Base-by-base conservation (phyloP, 257 asterid species). In the Parsonsia alboflavescens region DNA sequence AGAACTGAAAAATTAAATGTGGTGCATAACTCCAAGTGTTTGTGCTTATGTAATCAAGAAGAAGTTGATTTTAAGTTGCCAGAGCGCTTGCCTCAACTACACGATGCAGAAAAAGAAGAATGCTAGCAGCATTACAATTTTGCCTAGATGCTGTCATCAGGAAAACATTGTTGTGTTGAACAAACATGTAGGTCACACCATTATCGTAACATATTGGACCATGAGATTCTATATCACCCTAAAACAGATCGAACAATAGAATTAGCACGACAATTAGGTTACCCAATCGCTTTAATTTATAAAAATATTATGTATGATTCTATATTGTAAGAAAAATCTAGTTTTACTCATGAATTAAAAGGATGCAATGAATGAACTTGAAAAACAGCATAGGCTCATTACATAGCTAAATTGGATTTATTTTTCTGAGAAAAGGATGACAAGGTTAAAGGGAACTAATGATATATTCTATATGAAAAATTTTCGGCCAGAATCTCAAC, bases 61-160 rank as follows among this genome's bases (percentile, higher is more conserved):
- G 42, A 16, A 57, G 26, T 36, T 24, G 33, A 33, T 36, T 46
- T 22, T 9, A 24, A 54, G 49, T 72, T 19, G 54, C 58, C 22
- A 73, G 56, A 45, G 22, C 54, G 70, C 84, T 82, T 76, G 84
- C 86, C 59, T 85, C 83, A 46, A 80, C 88, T 16, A 84, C 75
- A 52, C 86, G 90, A 69, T 81, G 90, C 48, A 86, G 80, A 68
- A 86, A 86, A 66, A 84, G 78, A 44, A 86, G 80, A 48, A 83
- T 79, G 83, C 86, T 79, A 68, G 89, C 83, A 11, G 88, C 89
- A 77, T 86, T 86, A 77, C 83, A 83, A 71, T 86, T 86, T 67
- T 82, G 82, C 50, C 88, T 58, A 21, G 88, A 77, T 33, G 86
- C 85, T 22, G 86, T 77, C 87, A 86, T 77, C 73, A 86, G 76